Base-by-base conservation (phyloP, 2,329 filamentous ascomycete species). In the Exserohilum rostratum region DNA sequence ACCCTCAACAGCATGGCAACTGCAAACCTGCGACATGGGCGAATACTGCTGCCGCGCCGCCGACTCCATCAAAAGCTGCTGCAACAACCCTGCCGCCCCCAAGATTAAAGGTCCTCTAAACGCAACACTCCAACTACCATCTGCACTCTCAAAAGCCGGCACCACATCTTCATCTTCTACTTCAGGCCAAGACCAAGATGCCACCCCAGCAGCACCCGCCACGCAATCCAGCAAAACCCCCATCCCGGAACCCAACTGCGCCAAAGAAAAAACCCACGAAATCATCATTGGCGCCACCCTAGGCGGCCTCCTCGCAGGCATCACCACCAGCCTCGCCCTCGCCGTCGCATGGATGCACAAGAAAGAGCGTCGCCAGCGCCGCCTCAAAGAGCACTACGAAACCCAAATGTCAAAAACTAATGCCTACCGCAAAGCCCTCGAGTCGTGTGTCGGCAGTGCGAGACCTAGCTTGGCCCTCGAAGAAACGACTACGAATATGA, bases 21-120 rank as follows among this genome's bases (percentile, higher is more conserved):
- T 74, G 11, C 71, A 73, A 50, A 70, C 60, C 22, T 74, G 72
- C 56, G 65, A 73, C 50, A 69, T 58, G 15, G 72, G 72, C n/a
- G 58, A 55, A 46, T 73, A 73, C 46, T 74, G 72, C 58, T 73
- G 72, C 51, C 70, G 71, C 52, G 59, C 68, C 5, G 46, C 51
- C 39, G 56, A 56, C 29, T 69, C 71, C 39, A 57, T 38, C 15
- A 46, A 50, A 13, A 70, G 60, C 47, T 74, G 72, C 61, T 74
- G 72, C 59, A 64, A 58, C 44, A 68, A 71, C 34, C 17, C 64
- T 3, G 64, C 64, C 1, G 62, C 67, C 3, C 69, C 67, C 1
- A 55, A 56, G 15, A 46, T 72, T 55, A 64, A 46, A 17, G 64
- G 67, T 2, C 63, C 49, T 13, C 60, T 59, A 22, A 48, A 69